A percentile compares a stretch with the other conserved stretches of the same genome.
Conservation (phyloP, 352 stramenopile genomes). For the Globisporangium camurandrum region DNA sequence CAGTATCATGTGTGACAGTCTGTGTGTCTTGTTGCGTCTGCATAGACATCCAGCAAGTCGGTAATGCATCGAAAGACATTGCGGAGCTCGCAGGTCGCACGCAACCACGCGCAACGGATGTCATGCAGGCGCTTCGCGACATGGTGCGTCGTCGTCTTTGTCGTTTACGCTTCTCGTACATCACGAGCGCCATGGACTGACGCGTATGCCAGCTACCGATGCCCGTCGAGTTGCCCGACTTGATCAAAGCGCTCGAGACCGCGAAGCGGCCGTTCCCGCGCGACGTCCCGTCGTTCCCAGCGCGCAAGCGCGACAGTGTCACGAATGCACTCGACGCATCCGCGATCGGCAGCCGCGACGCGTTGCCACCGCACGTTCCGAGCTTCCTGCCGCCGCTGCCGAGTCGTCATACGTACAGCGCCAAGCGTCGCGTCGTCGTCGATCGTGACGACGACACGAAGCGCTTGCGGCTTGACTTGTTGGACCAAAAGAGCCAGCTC, state of each 20-base stretch:
- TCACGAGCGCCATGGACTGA: neutral
- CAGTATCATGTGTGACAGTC: neutral
- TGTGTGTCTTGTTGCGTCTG: neutral
- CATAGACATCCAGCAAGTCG: conserved; percentile 51
- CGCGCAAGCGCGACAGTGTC: conserved; percentile 35
- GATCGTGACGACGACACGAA: conserved; percentile 48
- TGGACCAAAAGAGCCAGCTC: conserved; percentile 54
- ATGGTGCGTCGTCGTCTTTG: conserved; percentile 15
- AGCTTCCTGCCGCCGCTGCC: conserved; percentile 44
- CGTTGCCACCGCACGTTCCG: conserved; percentile 37
- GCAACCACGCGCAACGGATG: conserved; percentile 38
- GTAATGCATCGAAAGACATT: conserved; percentile 36
- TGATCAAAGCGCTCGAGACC: conserved; percentile 45
- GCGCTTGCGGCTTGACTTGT: conserved; percentile 37
- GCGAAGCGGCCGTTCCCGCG: conserved; percentile 44
- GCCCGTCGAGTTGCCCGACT: conserved; percentile 34
- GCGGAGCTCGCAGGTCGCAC: conserved; percentile 45
- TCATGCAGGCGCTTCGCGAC: conserved; percentile 38
- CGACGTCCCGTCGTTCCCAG: conserved; percentile 44
- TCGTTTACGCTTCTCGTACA: neutral
- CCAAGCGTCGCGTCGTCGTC: conserved; percentile 41
- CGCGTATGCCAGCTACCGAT: conserved; percentile 7
- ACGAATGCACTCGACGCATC: conserved; percentile 44
- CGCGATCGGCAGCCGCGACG: conserved; percentile 47
- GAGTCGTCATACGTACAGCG: conserved; percentile 54